phyloP scores from a whole-genome alignment of 345 rosid species.

The Stellera chamaejasme region DNA sequence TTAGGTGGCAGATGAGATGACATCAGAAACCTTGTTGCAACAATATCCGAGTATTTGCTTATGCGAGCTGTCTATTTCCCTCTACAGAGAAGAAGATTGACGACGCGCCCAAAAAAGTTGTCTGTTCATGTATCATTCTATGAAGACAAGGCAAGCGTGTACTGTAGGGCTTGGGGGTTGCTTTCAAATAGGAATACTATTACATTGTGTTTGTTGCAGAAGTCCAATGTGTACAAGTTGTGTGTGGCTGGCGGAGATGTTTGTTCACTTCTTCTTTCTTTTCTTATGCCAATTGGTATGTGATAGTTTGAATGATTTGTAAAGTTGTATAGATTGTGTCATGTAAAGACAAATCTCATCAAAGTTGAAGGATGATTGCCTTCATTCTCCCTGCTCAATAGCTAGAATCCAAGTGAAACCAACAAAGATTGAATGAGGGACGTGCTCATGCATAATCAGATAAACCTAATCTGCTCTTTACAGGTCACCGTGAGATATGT shows the following conservation, averaged over 20 bases:
- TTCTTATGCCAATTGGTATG: conserved; percentile 2
- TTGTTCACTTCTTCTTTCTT: conserved; percentile 9
- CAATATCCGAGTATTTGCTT: not conserved
- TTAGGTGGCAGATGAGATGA: too few species aligned
- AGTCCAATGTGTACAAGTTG: conserved; percentile 18
- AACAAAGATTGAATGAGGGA: too few species aligned
- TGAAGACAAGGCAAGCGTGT: conserved; percentile 30
- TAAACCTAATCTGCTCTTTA: too few species aligned
- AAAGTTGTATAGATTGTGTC: conserved; percentile 27
- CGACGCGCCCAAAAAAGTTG: conserved; percentile 53
- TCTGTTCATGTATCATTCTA: conserved; percentile 80
- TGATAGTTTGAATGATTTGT: conserved; percentile 17
- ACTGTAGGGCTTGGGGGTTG: conserved; percentile 7
- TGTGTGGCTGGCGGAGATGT: conserved; percentile 6
- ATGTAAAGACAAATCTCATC: conserved; percentile 21
- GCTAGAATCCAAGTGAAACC: too few species aligned
- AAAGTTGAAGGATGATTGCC: conserved; percentile 17
- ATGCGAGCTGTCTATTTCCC: conserved; percentile 8
- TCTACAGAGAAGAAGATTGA: conserved; percentile 82
- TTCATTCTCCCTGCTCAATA: not conserved
- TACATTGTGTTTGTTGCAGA: conserved; percentile 15
- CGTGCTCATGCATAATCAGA: too few species aligned
- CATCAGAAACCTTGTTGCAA: too few species aligned
- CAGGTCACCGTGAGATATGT: too few species aligned
- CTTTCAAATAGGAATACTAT: conserved; percentile 37